These are phyloP conservation scores for Mucor circinelloides DNA, from an alignment of 371 early-diverging fungal genomes.

Conservation along the genomic window DNA sequence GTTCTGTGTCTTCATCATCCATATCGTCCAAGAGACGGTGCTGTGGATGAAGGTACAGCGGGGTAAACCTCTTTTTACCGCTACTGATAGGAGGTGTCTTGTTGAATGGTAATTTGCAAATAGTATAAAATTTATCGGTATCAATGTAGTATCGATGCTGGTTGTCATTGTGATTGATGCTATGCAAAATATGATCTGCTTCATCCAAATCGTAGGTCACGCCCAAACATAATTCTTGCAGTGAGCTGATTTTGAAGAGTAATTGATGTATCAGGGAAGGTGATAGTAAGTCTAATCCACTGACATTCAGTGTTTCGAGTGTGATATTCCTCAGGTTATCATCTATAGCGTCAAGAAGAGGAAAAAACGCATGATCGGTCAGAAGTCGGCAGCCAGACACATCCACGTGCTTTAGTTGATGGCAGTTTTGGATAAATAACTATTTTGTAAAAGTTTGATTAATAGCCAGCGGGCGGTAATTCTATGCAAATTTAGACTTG, in stretches of 20 bases:
- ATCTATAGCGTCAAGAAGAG: conserved; percentile 12
- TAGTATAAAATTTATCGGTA: conserved; percentile 26
- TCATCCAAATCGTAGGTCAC: conserved; percentile 28
- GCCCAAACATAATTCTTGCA: conserved; percentile 23
- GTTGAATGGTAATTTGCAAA: conserved; percentile 9
- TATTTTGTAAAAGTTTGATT: background rate
- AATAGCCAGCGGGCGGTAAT: background rate
- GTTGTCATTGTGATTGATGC: conserved; percentile 8
- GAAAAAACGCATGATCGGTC: conserved; percentile 32
- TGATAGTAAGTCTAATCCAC: conserved; percentile 20
- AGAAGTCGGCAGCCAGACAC: conserved; percentile 30
- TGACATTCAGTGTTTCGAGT: conserved; percentile 32
- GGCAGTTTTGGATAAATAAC: conserved; percentile 25
- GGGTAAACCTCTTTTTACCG: background rate
- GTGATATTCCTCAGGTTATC: conserved; percentile 8
- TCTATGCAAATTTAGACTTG: conserved; percentile 4
- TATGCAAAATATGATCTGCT: conserved; percentile 20
- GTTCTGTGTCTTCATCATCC: background rate
- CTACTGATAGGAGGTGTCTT: background rate
- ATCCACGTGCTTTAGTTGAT: conserved; percentile 26
- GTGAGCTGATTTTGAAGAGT: conserved; percentile 4
- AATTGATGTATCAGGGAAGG: conserved; percentile 17
- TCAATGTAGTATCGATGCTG: conserved; percentile 21
- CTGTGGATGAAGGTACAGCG: background rate
- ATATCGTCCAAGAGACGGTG: background rate